Base-by-base conservation (phyloP, 2,329 filamentous ascomycete genomes). In the Apiospora koreana region DNA sequence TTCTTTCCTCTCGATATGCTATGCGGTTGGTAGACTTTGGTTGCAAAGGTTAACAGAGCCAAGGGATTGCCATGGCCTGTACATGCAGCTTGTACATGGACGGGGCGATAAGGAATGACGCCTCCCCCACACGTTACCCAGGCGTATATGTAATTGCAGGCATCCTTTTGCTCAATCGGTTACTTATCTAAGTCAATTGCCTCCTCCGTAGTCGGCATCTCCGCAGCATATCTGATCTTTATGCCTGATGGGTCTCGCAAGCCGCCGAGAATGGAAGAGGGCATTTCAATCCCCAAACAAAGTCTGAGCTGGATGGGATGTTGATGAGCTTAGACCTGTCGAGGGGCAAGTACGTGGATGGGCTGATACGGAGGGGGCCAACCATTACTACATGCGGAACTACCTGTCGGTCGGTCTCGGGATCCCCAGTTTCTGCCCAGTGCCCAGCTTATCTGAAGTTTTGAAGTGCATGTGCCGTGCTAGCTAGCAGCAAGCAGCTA, bases 391-490 rank as follows among this genome's bases (percentile, higher is more conserved):
- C 28, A 58, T 58, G 50, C 50, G 31, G 46, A 50, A 23, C 23
- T 50, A 50, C n/a, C n/a, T n/a, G n/a, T n/a, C n/a, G n/a, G n/a
- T 50, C 21, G 42, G 46, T 50, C 46, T 50, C 46, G 65, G 28
- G 23, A 62, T 38, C 42, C 69, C 43, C 43, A 46, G 43, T n/a
- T 18, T n/a, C 4, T 65, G n/a, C n/a, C n/a, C n/a, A n/a, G n/a
- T n/a, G n/a, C 64, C 65, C 66, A 43, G 65, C 69, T 70, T 65
- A 70, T 70, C 69, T 14, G 31, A 18, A 38, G 48, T n/a, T n/a
- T n/a, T n/a, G n/a, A n/a, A 50, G n/a, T 50, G 23, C 48, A 62
- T 41, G 41, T n/a, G n/a, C n/a, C n/a, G n/a, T n/a, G n/a, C n/a
- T n/a, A n/a, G n/a, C n/a, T n/a, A n/a, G n/a, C n/a, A n/a, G n/a